Evolutionary conservation across 106 monocot genomes (phyloP).

Genomic region (Allium cepa): DNA sequence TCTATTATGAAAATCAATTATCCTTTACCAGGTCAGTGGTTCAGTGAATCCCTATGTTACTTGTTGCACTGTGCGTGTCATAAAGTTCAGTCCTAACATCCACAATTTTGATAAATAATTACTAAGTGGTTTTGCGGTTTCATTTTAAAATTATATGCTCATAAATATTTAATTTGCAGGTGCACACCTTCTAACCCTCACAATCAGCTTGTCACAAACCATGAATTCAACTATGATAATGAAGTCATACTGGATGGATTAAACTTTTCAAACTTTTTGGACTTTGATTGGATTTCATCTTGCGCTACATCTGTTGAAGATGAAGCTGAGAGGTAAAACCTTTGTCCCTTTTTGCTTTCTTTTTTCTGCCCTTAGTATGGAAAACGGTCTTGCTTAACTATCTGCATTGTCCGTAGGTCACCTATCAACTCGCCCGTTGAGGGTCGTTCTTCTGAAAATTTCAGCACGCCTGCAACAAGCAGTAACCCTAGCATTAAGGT

Average conservation of each 20-base stretch:
- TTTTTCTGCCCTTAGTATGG: not conserved
- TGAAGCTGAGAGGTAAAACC: conserved; percentile 60
- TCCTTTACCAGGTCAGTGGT: conserved; percentile 37
- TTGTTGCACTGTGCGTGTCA: too few species aligned
- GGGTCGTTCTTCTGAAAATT: conserved; percentile 13
- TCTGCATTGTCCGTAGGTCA: conserved; percentile 24
- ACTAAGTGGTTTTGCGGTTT: not conserved
- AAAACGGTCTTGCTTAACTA: not conserved
- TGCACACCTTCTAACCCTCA: conserved; percentile 20
- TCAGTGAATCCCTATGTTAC: not conserved
- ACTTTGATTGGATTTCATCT: conserved; percentile 77
- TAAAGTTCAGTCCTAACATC: too few species aligned
- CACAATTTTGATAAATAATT: too few species aligned
- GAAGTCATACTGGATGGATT: conserved; percentile 32
- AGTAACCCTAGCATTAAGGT: conserved; percentile 13
- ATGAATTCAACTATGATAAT: conserved; percentile 24
- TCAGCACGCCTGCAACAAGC: conserved; percentile 11
- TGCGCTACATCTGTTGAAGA: conserved; percentile 80
- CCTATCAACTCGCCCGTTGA: conserved; percentile 31
- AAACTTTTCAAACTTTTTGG: conserved; percentile 82
- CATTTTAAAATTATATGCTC: not conserved
- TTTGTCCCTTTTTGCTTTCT: not conserved
- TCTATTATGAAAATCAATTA: conserved; percentile 39
- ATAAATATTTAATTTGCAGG: conserved; percentile 17
- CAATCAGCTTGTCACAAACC: conserved; percentile 36